Evolutionary conservation across 768 basidiomycete genomes (phyloP).

Genomic region (Russula abietina): DNA sequence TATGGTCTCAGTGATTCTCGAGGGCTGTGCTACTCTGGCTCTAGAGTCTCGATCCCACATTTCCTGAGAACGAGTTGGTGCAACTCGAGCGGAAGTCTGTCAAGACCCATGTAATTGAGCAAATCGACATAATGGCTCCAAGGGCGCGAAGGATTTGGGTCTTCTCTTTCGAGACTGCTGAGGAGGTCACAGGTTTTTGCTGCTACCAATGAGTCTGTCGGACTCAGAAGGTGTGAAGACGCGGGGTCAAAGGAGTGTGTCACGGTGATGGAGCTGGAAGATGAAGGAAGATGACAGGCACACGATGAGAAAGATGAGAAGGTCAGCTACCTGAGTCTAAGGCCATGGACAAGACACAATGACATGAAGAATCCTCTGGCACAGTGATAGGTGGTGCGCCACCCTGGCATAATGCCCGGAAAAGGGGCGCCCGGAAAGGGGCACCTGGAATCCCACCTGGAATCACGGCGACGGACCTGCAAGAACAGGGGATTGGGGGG

Average conservation of each 20-base stretch:
- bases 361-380: constrained; percentile 14
- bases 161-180: constrained; percentile 15
- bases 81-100: constrained; percentile 52
- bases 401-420: not conserved
- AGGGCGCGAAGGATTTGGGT: constrained; percentile 41
- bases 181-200: constrained; percentile 21
- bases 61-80: constrained; percentile 67
- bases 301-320: not conserved
- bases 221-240: constrained; percentile 13
- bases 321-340: constrained; percentile 14
- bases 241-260: constrained; percentile 6
- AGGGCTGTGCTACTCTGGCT: constrained; percentile 1
- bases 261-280: constrained; percentile 11
- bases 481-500: not conserved
- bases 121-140: constrained; percentile 63
- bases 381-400: not conserved
- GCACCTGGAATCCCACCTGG: too few species aligned
- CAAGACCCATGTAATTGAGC: constrained; percentile 42
- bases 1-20: not conserved
- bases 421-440: not conserved
- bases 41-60: constrained; percentile 35
- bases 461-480: not conserved
- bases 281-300: not conserved
- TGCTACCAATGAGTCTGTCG: constrained; percentile 20
- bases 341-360: constrained; percentile 15